phyloP scores from a whole-genome alignment of 2,329 filamentous ascomycete species.

The Trichoderma polysporum region DNA sequence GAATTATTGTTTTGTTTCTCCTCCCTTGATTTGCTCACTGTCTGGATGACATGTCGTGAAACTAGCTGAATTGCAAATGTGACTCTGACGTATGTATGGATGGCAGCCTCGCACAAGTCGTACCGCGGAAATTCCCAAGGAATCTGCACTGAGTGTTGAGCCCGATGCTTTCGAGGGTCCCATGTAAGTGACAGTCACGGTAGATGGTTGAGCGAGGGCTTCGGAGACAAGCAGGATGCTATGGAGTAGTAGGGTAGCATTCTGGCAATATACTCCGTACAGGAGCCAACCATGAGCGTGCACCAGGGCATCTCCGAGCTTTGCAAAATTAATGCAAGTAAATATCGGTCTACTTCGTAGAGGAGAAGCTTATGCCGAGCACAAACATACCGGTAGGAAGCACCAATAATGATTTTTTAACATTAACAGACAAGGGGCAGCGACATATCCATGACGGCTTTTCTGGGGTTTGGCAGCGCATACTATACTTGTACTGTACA shows the following conservation, averaged over 20 bases:
- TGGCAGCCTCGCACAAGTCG: not conserved
- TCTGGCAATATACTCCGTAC: not conserved
- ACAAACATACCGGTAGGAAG: not conserved
- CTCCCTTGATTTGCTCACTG: not conserved
- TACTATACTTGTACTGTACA: not conserved
- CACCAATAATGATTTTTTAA: not conserved
- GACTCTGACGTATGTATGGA: not conserved
- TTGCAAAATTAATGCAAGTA: not conserved
- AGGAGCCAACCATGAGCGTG: not conserved
- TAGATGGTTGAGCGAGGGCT: not conserved
- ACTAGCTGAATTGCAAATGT: not conserved
- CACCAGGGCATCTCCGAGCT: not conserved
- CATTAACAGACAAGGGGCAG: not conserved
- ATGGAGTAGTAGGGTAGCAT: not conserved
- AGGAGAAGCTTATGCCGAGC: not conserved
- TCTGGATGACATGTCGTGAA: not conserved
- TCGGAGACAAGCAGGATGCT: not conserved
- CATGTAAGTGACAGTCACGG: not conserved
- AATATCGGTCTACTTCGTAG: not conserved
- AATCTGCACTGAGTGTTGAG: slow-evolving; percentile 1
- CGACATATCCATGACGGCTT: not conserved
- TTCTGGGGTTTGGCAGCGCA: not conserved
- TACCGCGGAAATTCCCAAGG: not conserved
- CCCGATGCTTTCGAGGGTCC: not conserved
- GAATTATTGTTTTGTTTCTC: not conserved